phyloP scores from a whole-genome alignment of 1,284 basidiomycete genomes.

The Tilletia horrida region DNA sequence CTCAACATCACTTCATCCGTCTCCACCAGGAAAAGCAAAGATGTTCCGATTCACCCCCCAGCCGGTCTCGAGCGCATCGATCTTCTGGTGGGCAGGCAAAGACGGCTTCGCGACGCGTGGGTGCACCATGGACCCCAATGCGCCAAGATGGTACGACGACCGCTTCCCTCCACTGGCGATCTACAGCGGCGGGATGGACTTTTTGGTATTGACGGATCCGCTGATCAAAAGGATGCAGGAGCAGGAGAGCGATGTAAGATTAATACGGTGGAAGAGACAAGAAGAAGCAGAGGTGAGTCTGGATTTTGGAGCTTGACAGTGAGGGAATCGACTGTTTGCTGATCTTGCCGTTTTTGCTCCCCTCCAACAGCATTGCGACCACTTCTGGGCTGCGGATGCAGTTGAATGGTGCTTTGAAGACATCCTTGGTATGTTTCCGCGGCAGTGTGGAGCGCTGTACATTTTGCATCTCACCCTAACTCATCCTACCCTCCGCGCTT shows the following conservation, averaged over 20 bases:
- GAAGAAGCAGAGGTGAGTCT: constrained; percentile 57
- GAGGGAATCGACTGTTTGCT: not conserved
- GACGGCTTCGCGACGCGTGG: constrained; percentile 63
- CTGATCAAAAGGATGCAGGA: constrained; percentile 42
- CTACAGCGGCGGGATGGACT: constrained; percentile 58
- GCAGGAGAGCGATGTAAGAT: constrained; percentile 56
- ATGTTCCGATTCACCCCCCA: constrained; percentile 67
- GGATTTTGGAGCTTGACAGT: no score
- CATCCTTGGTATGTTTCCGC: constrained; percentile 55
- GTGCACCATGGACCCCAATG: constrained; percentile 61
- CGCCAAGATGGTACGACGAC: constrained; percentile 62
- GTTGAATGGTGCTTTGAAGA: constrained; percentile 62
- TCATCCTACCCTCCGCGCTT: constrained; percentile 5
- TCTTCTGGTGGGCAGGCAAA: constrained; percentile 65
- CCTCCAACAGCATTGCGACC: constrained; percentile 52
- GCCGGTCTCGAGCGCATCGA: constrained; percentile 61
- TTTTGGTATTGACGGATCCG: constrained; percentile 48
- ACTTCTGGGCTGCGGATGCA: constrained; percentile 63
- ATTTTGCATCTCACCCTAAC: no score
- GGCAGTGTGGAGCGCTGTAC: no score
- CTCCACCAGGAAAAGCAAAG: constrained; percentile 59
- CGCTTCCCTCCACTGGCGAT: constrained; percentile 63
- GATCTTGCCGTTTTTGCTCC: not conserved
- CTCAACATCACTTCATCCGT: no score
- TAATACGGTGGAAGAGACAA: constrained; percentile 61